Conservation (phyloP, 192 early-diverging fungal genomes). For the Funneliformis mosseae region DNA sequence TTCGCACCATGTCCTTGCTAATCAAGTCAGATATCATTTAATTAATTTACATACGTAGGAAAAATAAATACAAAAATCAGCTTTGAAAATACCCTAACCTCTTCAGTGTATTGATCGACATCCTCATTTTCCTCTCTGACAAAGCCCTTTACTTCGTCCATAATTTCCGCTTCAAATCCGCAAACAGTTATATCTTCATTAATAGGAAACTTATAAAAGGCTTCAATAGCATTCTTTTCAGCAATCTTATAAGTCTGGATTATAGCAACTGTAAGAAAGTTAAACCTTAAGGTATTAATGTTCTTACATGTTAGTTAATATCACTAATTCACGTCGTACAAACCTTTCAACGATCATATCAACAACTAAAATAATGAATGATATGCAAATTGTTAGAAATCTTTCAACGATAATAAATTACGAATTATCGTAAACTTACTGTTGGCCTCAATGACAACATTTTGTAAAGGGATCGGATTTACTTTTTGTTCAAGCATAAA, state of each 20-base stretch:
- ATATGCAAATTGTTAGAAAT: not conserved
- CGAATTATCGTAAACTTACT: not conserved
- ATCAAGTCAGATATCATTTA: not conserved
- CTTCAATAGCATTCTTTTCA: constrained; percentile 28
- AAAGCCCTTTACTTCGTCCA: constrained; percentile 10
- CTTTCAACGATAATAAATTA: not conserved
- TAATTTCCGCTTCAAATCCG: constrained; percentile 29
- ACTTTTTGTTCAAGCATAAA: not conserved
- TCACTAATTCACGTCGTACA: too few species aligned
- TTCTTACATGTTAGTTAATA: not conserved
- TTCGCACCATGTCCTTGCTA: constrained; percentile 18
- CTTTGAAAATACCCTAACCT: not conserved
- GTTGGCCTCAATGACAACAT: constrained; percentile 24
- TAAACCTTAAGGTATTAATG: not conserved
- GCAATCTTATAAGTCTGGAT: constrained; percentile 22
- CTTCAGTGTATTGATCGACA: constrained; percentile 16
- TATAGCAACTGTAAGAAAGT: constrained; percentile 4
- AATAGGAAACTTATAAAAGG: constrained; percentile 31
- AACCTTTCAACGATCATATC: constrained; percentile 35
- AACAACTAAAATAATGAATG: constrained; percentile 8
- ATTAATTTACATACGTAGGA: not conserved
- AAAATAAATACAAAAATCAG: not conserved
- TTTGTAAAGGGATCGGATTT: constrained; percentile 20
- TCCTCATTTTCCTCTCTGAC: constrained; percentile 20
- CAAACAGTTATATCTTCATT: constrained; percentile 17